phyloP scores from a whole-genome alignment of 495 filamentous ascomycete species.

The Talaromyces proteolyticus region DNA sequence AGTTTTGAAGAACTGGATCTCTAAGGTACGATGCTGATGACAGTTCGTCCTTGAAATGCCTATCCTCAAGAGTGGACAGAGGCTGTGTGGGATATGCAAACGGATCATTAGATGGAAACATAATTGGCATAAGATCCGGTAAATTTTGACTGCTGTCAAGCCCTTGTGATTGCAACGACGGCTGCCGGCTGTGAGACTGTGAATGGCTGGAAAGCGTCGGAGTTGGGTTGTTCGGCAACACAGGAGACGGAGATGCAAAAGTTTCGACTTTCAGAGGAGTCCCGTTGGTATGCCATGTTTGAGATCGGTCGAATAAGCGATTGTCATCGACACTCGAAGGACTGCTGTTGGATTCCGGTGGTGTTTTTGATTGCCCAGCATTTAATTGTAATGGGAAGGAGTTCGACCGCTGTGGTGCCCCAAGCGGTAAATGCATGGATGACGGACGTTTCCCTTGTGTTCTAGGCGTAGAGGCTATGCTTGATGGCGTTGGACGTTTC shows the following conservation, averaged over 20 bases:
- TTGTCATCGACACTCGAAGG: constrained; percentile 28
- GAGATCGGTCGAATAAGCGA: constrained; percentile 1
- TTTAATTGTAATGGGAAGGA: constrained; percentile 39
- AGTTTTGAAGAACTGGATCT: background rate
- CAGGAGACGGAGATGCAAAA: background rate
- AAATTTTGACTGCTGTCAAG: constrained; percentile 34
- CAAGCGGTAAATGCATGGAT: constrained; percentile 19
- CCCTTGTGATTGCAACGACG: constrained; percentile 28
- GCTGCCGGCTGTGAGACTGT: constrained; percentile 15
- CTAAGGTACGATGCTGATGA: background rate
- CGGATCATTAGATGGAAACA: constrained; percentile 88
- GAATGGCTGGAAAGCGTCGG: background rate
- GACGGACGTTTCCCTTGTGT: constrained; percentile 12
- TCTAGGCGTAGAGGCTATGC: constrained; percentile 7
- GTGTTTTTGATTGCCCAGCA: constrained; percentile 13
- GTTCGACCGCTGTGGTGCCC: constrained; percentile 37
- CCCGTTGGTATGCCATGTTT: constrained; percentile 2
- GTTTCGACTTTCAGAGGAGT: background rate
- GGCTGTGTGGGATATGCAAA: constrained; percentile 88
- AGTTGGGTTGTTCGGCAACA: background rate
- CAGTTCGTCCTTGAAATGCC: constrained; percentile 25
- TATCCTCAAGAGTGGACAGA: constrained; percentile 57
- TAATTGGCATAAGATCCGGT: constrained; percentile 76
- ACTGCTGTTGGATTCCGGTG: constrained; percentile 14
- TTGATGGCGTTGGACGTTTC: constrained; percentile 35